Base-by-base conservation (phyloP, 2,329 filamentous ascomycete species). In the Neofusicoccum sp. region DNA sequence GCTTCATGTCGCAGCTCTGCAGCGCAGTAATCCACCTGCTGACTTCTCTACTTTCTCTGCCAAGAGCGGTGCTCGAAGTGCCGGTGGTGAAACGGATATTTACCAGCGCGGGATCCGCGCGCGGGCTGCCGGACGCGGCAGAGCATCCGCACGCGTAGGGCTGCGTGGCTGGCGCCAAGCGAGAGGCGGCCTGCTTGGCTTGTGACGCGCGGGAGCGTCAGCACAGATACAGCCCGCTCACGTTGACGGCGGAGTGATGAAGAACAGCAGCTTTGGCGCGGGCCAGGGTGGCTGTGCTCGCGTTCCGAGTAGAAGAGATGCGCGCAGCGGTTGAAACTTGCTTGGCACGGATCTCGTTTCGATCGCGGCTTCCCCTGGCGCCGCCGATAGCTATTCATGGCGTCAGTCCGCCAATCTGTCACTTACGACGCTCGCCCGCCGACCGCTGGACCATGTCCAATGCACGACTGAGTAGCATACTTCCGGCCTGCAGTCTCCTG, bases 311-410 rank as follows among this genome's bases (percentile, higher is more conserved):
- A n/a, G 38, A 40, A 16, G 38, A 40, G n/a, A 20, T 20, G 20
- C 14, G 38, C 38, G 38, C n/a, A 14, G 38, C 12, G n/a, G 14
- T 44, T 56, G 36, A 20, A 56, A 53, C 48, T 16, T 43, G 38
- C 51, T 33, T 30, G 51, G 51, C 51, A 56, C 51, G 36, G 51
- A 14, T 41, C 51, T 26, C 24, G 51, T 24, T 33, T 33, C 51
- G 51, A 43, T 43, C 51, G 51, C 51, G 24, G 51, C 51, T 43
- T 56, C 51, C 51, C 51, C 51, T 56, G 38, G 51, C 4, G 7
- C 51, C 34, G 36, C 34, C 38, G 51, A 56, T 56, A 34, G 51
- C 38, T 56, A 56, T 43, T 56, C 51, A 43, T 56, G 51, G 36
- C 51, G 51, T 43, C 51, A 43, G 36, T 38, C 51, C 38, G 51